Base-by-base conservation (phyloP, 768 basidiomycete genomes). In the Pleurotus pulmonarius region DNA sequence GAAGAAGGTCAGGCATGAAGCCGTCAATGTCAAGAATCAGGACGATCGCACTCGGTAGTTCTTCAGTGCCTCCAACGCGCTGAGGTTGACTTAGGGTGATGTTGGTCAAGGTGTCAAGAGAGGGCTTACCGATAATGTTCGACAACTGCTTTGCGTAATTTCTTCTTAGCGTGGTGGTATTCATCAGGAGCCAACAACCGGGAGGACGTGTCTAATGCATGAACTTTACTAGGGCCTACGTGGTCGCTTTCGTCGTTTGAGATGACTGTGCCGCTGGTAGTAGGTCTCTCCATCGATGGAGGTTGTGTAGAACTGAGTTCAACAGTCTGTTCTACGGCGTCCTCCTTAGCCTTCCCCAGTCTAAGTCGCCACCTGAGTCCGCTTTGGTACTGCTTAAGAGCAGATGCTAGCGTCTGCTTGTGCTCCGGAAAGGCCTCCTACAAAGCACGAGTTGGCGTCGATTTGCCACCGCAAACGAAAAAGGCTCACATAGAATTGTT, bases 161-260 rank as follows among this genome's bases (percentile, higher is more conserved):
- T 85, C 67, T 85, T 86, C 72, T 90, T 92, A n/a, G 95, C 94
- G 40, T 83, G 75, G 40, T 83, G 75, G 70, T 97, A 99, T 55
- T 88, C 83, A 45, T 88, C 90, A 0, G 91, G 92, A 63, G 88
- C 82, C 29, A 71, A 77, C 56, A 20, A 72, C 68, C 16, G 70
- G 60, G 3, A 63, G 20, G 6, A 56, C 20, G 9, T 18, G 49
- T 41, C 55, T 56, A 4, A 58, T 51, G 6, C 56, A 39, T 29
- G 56, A 11, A 18, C 55, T 48, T 59, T 55, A 38, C 54, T 49
- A 34, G 29, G 9, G 9, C 29, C 29, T 11, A 11, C 29, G 29
- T 34, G 8, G 29, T 34, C 29, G 29, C 29, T 34, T 0, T 34
- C 29, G 3, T 34, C 29, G 11, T 34, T 34, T 34, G 29, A 34